These are phyloP conservation scores for Rhizopus delemar DNA, from an alignment of 371 early-diverging fungal species.

Conservation along the genomic window DNA sequence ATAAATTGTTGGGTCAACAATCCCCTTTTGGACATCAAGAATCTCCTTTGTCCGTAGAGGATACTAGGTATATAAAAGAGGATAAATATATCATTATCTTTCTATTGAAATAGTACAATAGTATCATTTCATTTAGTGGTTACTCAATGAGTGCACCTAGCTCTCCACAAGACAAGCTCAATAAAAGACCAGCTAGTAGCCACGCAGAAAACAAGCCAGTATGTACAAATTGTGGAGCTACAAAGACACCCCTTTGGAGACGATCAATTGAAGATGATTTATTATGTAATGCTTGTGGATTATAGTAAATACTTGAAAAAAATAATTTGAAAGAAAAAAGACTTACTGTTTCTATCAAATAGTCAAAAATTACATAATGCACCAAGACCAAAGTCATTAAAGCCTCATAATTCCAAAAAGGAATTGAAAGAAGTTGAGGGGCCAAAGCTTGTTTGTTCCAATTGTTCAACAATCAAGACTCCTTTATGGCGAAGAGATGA, in stretches of 20 bases:
- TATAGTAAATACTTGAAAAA: slow-evolving; percentile 55
- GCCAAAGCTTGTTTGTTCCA: slow-evolving; percentile 65
- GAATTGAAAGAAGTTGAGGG: slow-evolving; percentile 28
- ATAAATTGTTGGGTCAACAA: slow-evolving; percentile 18
- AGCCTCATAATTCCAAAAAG: slow-evolving; percentile 21
- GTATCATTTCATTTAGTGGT: background rate
- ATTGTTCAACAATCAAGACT: slow-evolving; percentile 86
- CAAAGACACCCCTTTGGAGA: slow-evolving; percentile 94
- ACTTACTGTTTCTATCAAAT: background rate
- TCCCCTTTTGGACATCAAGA: background rate
- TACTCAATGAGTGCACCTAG: background rate
- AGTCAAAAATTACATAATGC: slow-evolving; percentile 69
- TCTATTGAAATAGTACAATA: background rate
- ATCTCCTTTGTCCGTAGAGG: background rate
- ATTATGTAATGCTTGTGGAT: slow-evolving; percentile 93
- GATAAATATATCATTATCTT: background rate
- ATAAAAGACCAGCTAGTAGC: slow-evolving; percentile 11
- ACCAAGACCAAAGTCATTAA: slow-evolving; percentile 54
- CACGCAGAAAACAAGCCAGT: slow-evolving; percentile 28
- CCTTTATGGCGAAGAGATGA: slow-evolving; percentile 93
- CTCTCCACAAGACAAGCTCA: background rate
- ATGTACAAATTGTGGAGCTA: slow-evolving; percentile 87
- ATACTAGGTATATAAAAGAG: background rate
- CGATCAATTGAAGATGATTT: slow-evolving; percentile 75
- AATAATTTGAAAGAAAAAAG: no score